Conservation (phyloP, 116 monocot species). For the Iris pallida region DNA sequence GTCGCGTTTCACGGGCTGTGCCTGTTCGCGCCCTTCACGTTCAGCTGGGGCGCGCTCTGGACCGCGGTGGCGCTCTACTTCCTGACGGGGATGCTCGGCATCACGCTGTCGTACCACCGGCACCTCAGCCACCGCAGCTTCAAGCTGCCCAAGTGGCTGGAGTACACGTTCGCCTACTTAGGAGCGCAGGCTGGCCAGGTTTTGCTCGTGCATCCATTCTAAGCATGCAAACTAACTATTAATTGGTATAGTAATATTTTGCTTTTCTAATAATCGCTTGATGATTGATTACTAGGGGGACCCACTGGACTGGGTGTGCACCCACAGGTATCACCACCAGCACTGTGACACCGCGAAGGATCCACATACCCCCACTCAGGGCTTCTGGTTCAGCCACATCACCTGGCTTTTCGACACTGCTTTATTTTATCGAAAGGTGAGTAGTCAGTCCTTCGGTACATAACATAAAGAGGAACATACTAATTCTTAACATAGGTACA, state of each 20-base stretch:
- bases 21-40: slow-evolving; percentile 24
- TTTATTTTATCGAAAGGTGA: slow-evolving; percentile 8
- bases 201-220: too few species aligned
- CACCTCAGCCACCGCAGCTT: slow-evolving; percentile 43
- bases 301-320: slow-evolving; percentile 42
- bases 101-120: slow-evolving; percentile 48
- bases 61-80: slow-evolving; percentile 26
- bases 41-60: slow-evolving; percentile 32
- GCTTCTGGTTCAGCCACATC: slow-evolving; percentile 55
- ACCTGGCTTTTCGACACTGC: slow-evolving; percentile 33
- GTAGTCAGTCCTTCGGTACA: not conserved
- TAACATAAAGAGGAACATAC: not conserved
- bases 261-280: too few species aligned
- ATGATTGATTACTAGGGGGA: not conserved
- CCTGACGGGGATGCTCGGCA: slow-evolving; percentile 35
- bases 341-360: slow-evolving; percentile 28
- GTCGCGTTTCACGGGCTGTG: slow-evolving; percentile 27
- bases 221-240: too few species aligned
- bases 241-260: too few species aligned
- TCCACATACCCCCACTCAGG: slow-evolving; percentile 38
- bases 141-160: slow-evolving; percentile 41
- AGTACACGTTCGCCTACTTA: slow-evolving; percentile 22
- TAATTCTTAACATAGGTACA: too few species aligned
- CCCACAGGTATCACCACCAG: slow-evolving; percentile 41
- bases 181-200: slow-evolving; percentile 3